These are phyloP conservation scores for Tulasnella sp. DNA, from an alignment of 768 basidiomycete species.

Conservation along the genomic window DNA sequence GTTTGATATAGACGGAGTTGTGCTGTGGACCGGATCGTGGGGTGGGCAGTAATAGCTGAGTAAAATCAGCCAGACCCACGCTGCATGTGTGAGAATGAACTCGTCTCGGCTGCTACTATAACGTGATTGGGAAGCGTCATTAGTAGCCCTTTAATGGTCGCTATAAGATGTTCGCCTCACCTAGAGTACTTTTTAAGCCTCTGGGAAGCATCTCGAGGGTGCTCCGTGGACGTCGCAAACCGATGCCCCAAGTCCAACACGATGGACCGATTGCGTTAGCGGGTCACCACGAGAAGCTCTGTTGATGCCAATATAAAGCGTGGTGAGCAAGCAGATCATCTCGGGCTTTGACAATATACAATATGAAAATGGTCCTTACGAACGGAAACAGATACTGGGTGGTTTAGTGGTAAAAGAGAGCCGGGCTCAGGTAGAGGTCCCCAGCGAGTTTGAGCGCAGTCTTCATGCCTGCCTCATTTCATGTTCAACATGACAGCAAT, in stretches of 20 bases:
- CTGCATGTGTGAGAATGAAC: neutral
- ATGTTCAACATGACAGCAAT: neutral
- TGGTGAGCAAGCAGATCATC: too few relatives aligned
- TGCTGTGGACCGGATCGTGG: neutral
- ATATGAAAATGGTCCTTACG: too few relatives aligned
- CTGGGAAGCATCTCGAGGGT: neutral
- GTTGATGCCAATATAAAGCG: neutral
- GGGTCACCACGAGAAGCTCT: constrained; percentile 3
- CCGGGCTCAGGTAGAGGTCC: neutral
- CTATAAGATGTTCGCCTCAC: neutral
- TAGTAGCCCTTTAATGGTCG: neutral
- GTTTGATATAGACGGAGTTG: neutral
- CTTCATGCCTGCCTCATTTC: neutral
- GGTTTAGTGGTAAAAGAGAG: too few relatives aligned
- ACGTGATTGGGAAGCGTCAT: too few relatives aligned
- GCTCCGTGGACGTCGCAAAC: neutral
- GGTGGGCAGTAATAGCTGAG: neutral
- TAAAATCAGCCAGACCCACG: neutral
- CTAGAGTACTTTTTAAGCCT: neutral
- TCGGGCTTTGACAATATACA: too few relatives aligned
- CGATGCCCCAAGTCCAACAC: neutral
- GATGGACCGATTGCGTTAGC: constrained; percentile 3
- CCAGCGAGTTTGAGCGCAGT: neutral
- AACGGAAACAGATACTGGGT: too few relatives aligned
- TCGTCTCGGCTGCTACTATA: neutral